These are phyloP conservation scores for Tieghemiomyces parasiticus DNA, from an alignment of 192 early-diverging fungal genomes.

Conservation along the genomic window DNA sequence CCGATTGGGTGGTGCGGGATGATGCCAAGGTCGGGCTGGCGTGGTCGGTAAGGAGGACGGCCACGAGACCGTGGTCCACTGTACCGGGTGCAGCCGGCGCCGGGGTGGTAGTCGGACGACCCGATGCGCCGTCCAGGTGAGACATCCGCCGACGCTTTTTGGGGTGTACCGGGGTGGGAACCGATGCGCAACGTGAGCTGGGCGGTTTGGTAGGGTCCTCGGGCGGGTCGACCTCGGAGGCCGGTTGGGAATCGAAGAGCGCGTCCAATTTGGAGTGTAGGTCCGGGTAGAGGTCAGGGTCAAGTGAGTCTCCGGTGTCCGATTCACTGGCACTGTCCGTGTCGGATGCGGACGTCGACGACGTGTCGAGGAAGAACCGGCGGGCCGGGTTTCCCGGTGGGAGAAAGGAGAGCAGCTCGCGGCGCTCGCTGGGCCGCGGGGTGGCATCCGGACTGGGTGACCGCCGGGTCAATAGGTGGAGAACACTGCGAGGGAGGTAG, in stretches of 20 bases:
- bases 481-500: no score
- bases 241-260: background rate
- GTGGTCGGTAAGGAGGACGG: no score
- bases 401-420: background rate
- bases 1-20: background rate
- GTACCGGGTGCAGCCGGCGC: no score
- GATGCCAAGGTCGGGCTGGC: background rate
- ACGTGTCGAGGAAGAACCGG: background rate
- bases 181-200: no score
- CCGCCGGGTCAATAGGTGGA: no score
- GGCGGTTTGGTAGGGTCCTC: no score
- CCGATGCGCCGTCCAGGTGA: background rate
- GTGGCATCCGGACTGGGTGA: no score
- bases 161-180: background rate
- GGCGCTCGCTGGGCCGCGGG: no score
- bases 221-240: no score
- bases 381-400: background rate
- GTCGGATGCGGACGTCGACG: background rate
- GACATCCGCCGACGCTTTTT: slow-evolving; percentile 3
- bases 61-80: no score
- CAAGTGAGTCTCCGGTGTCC: background rate
- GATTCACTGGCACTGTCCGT: background rate
- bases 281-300: background rate
- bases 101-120: no score
- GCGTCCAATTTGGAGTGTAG: background rate